Evolutionary conservation across 129 eudicot genomes (phyloP), one percentile per base, ranked within the genome.

Genomic region (Lactuca sativa): DNA sequence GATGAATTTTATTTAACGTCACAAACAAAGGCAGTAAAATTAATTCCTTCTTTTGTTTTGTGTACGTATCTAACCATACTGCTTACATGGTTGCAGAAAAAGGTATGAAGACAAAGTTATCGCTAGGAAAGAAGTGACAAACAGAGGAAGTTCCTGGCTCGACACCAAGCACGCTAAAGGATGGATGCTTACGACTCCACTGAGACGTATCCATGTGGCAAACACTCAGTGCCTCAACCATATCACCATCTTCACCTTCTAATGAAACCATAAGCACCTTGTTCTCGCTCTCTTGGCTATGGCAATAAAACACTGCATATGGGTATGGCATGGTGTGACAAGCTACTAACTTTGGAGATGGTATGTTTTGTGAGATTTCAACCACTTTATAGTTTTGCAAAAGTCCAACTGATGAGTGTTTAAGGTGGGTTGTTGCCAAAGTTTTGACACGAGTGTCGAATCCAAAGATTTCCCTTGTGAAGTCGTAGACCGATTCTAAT

Each of bases 241-340:
- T 31, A 37, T 85, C 89, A 49, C 97, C 86, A 34, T 82, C 68
- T 56, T 90, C 95, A 12, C 97, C 91, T 38, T 60, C 72, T 37
- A 90, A 58, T 7, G 77, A 52, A 72, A 87, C 91, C 81, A 66
- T 82, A 37, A 80, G 79, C 14, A 87, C 86, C 57, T 71, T 84
- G 80, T 77, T 90, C 37, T 82, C 79, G 34, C 89, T 83, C 57
- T 73, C 70, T 75, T 86, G 91, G 68, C 78, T 75, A 74, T 90
- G 97, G 67, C 97, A 90, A 56, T 85, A 87, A 65, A 82, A 85
- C 64, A 90, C 79, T 4, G 89, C 78, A 60, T 87, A 90, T 71
- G 97, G 81, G 71, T 90, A 90, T 71, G 97, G 97, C 95, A 87
- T 71, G 6, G 91, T 81, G 69, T 90, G 97, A 69, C 97, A 90